A percentile compares a stretch with the other conserved stretches of the same genome.
Conservation (phyloP, 371 early-diverging fungal species). For the Mucor sp. region DNA sequence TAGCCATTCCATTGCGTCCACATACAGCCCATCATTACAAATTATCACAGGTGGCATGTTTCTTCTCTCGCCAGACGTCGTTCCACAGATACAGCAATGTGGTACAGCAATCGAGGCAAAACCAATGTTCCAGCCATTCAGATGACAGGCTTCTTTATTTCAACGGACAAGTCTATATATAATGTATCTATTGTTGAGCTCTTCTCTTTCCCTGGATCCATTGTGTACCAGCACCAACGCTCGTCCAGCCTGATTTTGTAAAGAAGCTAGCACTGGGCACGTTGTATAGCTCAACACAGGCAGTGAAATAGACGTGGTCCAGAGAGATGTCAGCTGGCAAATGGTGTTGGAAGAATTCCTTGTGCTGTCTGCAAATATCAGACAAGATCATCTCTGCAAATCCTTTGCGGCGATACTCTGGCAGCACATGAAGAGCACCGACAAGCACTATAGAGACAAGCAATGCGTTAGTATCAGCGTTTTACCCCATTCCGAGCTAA, state of each 20-base stretch:
- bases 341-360: neutral
- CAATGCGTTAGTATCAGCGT: neutral
- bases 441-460: slow-evolving; percentile 5
- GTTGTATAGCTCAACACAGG: slow-evolving; percentile 13
- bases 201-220: neutral
- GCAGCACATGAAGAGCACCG: slow-evolving; percentile 15
- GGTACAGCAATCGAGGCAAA: neutral
- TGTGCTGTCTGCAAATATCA: slow-evolving; percentile 3
- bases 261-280: slow-evolving; percentile 7
- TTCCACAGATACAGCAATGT: neutral
- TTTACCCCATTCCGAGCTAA: neutral
- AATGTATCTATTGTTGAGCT: neutral
- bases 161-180: neutral
- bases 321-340: neutral
- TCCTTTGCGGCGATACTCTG: slow-evolving; percentile 4
- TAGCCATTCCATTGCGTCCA: neutral
- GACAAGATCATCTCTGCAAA: slow-evolving; percentile 4
- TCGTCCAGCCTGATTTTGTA: slow-evolving; percentile 1
- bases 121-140: neutral
- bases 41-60: neutral
- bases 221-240: neutral
- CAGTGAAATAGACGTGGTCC: neutral
- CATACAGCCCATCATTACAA: neutral
- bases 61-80: neutral
- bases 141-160: neutral